Conservation (phyloP, 225 moss, liverwort and hornwort species). For the Polytrichum formosum region DNA sequence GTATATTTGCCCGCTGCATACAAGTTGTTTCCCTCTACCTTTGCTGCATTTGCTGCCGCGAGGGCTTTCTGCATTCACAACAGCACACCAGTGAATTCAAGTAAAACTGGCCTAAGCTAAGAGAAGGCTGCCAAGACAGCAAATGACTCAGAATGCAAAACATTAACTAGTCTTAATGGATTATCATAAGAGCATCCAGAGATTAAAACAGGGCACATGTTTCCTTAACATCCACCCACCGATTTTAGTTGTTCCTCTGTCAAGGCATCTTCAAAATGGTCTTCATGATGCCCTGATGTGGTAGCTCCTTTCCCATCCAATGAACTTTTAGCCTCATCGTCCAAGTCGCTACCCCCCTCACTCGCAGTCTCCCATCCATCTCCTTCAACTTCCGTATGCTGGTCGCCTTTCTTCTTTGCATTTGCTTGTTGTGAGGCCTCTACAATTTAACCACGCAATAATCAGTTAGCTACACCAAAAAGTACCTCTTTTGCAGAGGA, state of each 20-base stretch:
- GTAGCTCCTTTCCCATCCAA: slow-evolving; percentile 17
- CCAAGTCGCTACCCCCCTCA: slow-evolving; percentile 57
- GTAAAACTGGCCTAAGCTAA: background rate
- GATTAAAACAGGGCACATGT: too few relatives aligned
- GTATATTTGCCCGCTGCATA: slow-evolving; percentile 56
- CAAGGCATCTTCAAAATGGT: slow-evolving; percentile 42
- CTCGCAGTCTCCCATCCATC: slow-evolving; percentile 90
- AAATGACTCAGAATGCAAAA: too few relatives aligned
- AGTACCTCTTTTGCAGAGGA: background rate
- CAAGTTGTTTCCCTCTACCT: slow-evolving; percentile 68
- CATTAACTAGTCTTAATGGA: too few relatives aligned
- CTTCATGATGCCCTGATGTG: slow-evolving; percentile 30
- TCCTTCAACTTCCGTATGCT: slow-evolving; percentile 44
- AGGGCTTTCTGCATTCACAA: slow-evolving; percentile 38
- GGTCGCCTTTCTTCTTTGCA: slow-evolving; percentile 35
- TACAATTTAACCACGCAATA: slow-evolving; percentile 3
- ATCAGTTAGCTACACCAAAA: background rate
- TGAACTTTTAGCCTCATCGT: slow-evolving; percentile 22
- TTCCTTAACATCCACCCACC: slow-evolving; percentile 15
- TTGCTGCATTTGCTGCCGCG: slow-evolving; percentile 50
- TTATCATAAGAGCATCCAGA: too few relatives aligned
- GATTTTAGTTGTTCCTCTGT: slow-evolving; percentile 48
- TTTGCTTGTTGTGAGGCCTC: slow-evolving; percentile 24
- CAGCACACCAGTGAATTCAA: background rate
- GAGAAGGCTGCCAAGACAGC: background rate